Evolutionary conservation across 179 eudicot species (phyloP), one percentile per base, ranked within the genome.

Genomic region (Pouteria campechiana): DNA sequence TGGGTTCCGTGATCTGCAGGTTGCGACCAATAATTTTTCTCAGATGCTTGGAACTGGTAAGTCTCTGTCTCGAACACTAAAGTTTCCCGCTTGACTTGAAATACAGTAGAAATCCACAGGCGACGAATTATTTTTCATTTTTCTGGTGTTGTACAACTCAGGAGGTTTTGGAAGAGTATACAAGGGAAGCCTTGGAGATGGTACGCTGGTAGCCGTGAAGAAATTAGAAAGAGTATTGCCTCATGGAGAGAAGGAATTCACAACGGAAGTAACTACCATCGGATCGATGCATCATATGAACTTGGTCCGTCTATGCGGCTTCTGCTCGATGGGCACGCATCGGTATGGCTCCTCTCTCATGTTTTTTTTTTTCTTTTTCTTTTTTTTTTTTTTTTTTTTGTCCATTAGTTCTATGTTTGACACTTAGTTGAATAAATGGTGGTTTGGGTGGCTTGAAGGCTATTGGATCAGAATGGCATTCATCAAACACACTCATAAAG

Each of bases 221-320:
- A 89, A 81, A 57, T 89, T 89, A 22, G 97, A 81, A 38, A 76
- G 68, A 46, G 67, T 81, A 48, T 68, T 89, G 55, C 97, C 93
- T 32, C 97, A 89, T 48, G 97, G 97, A 25, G 76, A 89, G 61
- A 77, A 66, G 50, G 95, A 85, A 46, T 89, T 89, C 17, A 68
- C 85, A 41, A 85, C 93, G 4, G 97, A 89, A 69, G 97, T 89
- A 14, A 89, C 81, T 59, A 70, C 83, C 3, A 89, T 89, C 16
- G 82, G 97, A 32, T 81, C 95, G 3, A 89, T 89, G 97, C 97
- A 89, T 69, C 95, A 85, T 31, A 76, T 89, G 95, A 89, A 89
- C 71, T 76, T 89, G 65, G 97, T 89, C 43, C 83, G 95, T 5
- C 76, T 89, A 17, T 76, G 90, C 31, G 95, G 95, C 7, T 89